phyloP scores from a whole-genome alignment of 371 early-diverging fungal genomes.

The Mucor lusitanicus region DNA sequence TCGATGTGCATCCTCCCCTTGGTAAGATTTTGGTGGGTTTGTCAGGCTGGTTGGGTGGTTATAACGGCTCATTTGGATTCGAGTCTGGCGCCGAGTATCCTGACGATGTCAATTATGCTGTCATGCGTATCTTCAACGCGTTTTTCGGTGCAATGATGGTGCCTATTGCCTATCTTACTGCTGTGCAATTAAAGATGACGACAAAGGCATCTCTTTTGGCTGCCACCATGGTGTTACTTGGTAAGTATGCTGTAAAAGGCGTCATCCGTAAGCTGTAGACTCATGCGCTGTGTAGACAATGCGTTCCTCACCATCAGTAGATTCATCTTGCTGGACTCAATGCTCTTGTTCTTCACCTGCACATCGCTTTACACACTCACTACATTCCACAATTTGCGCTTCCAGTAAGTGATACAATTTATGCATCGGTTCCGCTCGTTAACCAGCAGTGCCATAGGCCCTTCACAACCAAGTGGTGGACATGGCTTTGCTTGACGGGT shows the following conservation, averaged over 20 bases:
- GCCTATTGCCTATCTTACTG: constrained; percentile 92
- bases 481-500: constrained; percentile 90
- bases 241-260: constrained; percentile 34
- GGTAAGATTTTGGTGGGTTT: constrained; percentile 98
- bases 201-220: constrained; percentile 68
- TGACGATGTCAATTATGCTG: constrained; percentile 79
- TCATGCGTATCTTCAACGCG: constrained; percentile 94
- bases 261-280: neutral
- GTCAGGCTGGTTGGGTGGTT: constrained; percentile 88
- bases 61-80: constrained; percentile 91
- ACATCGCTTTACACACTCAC: constrained; percentile 79
- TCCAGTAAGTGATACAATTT: constrained; percentile 50
- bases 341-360: constrained; percentile 94
- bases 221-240: constrained; percentile 80
- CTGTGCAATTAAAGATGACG: constrained; percentile 76
- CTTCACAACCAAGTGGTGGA: constrained; percentile 85
- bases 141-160: constrained; percentile 93
- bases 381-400: constrained; percentile 74
- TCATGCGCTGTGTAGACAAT: constrained; percentile 61
- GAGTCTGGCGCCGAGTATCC: constrained; percentile 90
- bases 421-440: neutral
- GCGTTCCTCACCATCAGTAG: constrained; percentile 90
- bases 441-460: constrained; percentile 47
- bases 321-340: constrained; percentile 97
- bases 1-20: constrained; percentile 99